Evolutionary conservation across 202 grass and related monocot species (phyloP).

Genomic region (Schoenoplectus triqueter): DNA sequence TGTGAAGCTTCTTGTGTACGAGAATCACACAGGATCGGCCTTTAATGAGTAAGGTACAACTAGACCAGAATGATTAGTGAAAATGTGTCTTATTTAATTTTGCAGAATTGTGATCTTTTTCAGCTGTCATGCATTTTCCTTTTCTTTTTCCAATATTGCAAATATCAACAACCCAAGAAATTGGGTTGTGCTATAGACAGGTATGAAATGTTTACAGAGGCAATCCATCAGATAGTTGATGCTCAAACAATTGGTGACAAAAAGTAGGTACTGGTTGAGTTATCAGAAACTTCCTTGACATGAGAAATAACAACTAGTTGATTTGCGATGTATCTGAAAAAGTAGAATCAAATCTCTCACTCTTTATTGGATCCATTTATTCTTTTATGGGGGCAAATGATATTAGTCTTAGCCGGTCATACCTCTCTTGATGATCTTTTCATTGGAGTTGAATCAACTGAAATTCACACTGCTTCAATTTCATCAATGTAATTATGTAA

Average conservation of each 20-base stretch:
- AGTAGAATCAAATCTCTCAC: too few relatives aligned
- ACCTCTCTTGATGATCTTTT: constrained; percentile 1
- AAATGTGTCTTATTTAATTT: background rate
- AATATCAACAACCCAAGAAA: too few relatives aligned
- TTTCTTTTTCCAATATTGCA: background rate
- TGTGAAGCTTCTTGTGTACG: constrained; percentile 75
- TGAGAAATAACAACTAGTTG: too few relatives aligned
- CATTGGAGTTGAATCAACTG: background rate
- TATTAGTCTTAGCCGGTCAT: constrained; percentile 17
- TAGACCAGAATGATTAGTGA: background rate
- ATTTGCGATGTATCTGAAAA: too few relatives aligned
- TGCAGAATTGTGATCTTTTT: background rate
- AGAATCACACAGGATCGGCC: constrained; percentile 56
- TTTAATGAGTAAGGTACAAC: constrained; percentile 79
- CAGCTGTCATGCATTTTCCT: background rate
- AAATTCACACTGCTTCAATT: background rate
- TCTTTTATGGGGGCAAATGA: constrained; percentile 1
- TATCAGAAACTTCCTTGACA: too few relatives aligned
- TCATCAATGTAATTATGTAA: background rate
- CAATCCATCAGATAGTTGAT: too few relatives aligned
- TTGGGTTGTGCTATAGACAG: too few relatives aligned
- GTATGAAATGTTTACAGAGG: too few relatives aligned
- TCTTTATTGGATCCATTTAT: background rate
- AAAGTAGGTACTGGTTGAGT: too few relatives aligned
- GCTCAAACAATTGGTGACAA: too few relatives aligned